Conservation (phyloP, 148 eudicot genomes). For the Rhododendron molle region DNA sequence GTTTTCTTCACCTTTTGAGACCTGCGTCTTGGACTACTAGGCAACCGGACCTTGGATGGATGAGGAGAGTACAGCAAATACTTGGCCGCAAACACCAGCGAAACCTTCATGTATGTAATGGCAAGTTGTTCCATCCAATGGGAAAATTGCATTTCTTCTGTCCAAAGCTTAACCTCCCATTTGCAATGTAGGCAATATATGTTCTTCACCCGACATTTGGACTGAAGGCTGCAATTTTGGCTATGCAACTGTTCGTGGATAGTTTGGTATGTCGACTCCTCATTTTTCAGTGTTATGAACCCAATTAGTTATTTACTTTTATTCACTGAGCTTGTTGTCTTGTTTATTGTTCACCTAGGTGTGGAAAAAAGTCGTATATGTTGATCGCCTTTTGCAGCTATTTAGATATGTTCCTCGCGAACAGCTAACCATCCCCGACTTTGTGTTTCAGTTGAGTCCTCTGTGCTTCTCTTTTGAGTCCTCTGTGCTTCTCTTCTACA, state of each 20-base stretch:
- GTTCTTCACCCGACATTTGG: constrained; percentile 93
- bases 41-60: constrained; percentile 96
- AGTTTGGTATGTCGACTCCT: constrained; percentile 52
- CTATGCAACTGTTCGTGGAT: constrained; percentile 75
- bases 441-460: constrained; percentile 75
- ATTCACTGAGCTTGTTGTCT: constrained; percentile 9
- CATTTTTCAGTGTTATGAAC: background rate
- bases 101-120: constrained; percentile 73
- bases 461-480: constrained; percentile 30
- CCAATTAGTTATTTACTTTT: background rate
- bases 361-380: constrained; percentile 94
- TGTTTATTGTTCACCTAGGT: constrained; percentile 37
- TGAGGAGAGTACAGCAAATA: constrained; percentile 88
- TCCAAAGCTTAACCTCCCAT: constrained; percentile 1
- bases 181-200: constrained; percentile 64
- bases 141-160: background rate
- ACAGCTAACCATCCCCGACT: constrained; percentile 90
- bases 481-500: background rate
- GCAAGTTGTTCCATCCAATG: background rate
- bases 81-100: constrained; percentile 96
- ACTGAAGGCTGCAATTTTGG: constrained; percentile 72
- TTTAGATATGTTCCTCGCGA: constrained; percentile 94
- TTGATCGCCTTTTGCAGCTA: constrained; percentile 78
- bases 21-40: constrained; percentile 29
- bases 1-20: background rate